phyloP scores from a whole-genome alignment of 768 basidiomycete species.

The Mycena vulgaris region DNA sequence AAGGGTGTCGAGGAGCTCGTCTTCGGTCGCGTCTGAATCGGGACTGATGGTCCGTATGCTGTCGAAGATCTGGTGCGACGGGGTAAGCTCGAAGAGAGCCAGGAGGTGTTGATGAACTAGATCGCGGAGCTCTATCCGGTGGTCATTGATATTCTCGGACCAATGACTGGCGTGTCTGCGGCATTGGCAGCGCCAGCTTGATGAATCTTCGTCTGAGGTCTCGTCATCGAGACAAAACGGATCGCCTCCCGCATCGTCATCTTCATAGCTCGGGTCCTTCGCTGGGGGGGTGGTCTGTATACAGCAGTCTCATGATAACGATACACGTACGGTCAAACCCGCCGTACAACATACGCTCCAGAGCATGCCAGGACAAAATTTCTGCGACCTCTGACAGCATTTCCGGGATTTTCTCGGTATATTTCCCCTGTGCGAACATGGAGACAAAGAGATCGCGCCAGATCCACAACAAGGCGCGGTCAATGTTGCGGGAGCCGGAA shows the following conservation, averaged over 20 bases:
- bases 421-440: conserved; percentile 59
- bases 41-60: conserved; percentile 57
- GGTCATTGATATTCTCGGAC: conserved; percentile 58
- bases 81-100: conserved; percentile 64
- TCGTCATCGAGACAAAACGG: conserved; percentile 8
- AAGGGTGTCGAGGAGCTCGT: conserved; percentile 52
- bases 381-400: conserved; percentile 75
- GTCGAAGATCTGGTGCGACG: conserved; percentile 62
- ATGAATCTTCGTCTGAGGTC: conserved; percentile 41
- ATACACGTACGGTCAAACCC: conserved; percentile 52
- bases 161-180: conserved; percentile 67
- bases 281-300: neutral
- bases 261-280: neutral
- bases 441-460: conserved; percentile 76
- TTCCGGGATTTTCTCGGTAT: conserved; percentile 55
- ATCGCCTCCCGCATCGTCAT: conserved; percentile 24
- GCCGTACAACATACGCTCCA: conserved; percentile 70
- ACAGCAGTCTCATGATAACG: conserved; percentile 43
- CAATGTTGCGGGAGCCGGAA: conserved; percentile 63
- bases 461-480: conserved; percentile 63
- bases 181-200: conserved; percentile 46
- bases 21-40: conserved; percentile 51
- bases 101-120: conserved; percentile 63
- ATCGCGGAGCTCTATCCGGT: conserved; percentile 57
- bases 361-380: conserved; percentile 63